phyloP scores from a whole-genome alignment of 2,329 filamentous ascomycete genomes.

The Ambrosiella beaveri region DNA sequence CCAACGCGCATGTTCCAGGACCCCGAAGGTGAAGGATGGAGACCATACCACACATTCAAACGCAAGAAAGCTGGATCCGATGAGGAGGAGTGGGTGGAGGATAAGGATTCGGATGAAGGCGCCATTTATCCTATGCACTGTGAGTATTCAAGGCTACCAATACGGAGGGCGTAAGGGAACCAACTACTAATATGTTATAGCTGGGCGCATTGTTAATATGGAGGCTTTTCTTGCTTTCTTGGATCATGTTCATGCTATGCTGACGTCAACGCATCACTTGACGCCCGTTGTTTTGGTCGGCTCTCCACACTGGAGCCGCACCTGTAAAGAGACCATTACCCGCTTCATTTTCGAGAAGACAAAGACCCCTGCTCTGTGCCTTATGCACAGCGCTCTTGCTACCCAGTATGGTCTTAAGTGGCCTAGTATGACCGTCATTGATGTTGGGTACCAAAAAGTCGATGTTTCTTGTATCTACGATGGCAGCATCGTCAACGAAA shows the following conservation, averaged over 20 bases:
- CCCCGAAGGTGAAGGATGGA: constrained; percentile 55
- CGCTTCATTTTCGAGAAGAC: constrained; percentile 97
- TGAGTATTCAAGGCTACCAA: constrained; percentile 17
- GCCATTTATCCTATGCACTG: constrained; percentile 71
- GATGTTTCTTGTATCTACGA: constrained; percentile 85
- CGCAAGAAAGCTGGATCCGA: constrained; percentile 37
- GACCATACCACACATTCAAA: constrained; percentile 61
- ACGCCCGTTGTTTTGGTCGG: constrained; percentile 83
- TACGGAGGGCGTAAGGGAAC: background rate
- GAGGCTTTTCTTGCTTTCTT: constrained; percentile 83
- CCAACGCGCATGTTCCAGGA: constrained; percentile 92
- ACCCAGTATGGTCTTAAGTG: constrained; percentile 67
- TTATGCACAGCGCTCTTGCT: constrained; percentile 78
- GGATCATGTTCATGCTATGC: constrained; percentile 73
- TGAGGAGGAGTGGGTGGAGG: constrained; percentile 63
- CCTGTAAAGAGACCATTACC: constrained; percentile 72
- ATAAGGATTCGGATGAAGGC: constrained; percentile 71
- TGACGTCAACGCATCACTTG: constrained; percentile 89
- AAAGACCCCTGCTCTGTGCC: constrained; percentile 76
- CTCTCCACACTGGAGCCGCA: constrained; percentile 77
- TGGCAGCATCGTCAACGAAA: constrained; percentile 53
- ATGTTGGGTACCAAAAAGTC: constrained; percentile 82
- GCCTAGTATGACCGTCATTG: constrained; percentile 68
- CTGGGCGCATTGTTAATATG: constrained; percentile 79
- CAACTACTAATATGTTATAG: constrained; percentile 20